Evolutionary conservation across 2,329 filamentous ascomycete genomes (phyloP).

Genomic region (Mycogone perniciosa): DNA sequence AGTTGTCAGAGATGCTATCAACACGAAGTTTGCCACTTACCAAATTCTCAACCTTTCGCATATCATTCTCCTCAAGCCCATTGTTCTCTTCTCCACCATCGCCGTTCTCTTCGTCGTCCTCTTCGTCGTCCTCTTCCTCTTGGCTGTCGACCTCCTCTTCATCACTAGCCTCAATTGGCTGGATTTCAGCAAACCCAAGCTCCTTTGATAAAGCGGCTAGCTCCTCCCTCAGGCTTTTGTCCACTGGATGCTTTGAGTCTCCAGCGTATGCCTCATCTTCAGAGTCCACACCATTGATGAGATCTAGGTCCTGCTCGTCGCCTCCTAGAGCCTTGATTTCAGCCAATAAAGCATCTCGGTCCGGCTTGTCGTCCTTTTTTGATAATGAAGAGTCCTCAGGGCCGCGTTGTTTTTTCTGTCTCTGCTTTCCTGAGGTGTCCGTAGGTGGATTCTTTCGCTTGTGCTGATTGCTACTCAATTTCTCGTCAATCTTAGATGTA

Average conservation of each 20-base stretch:
- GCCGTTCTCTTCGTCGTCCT: conserved; percentile 21
- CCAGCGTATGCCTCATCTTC: conserved; percentile 32
- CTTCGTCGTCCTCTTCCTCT: conserved; percentile 25
- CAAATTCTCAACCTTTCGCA: conserved; percentile 28
- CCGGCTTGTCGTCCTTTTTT: conserved; percentile 22
- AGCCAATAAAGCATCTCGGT: conserved; percentile 44
- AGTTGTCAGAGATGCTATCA: conserved; percentile 24
- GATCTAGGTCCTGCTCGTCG: conserved; percentile 56
- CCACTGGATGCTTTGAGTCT: conserved; percentile 29
- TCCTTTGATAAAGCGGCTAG: conserved; percentile 34
- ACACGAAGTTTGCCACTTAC: conserved; percentile 21
- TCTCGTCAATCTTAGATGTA: conserved; percentile 51
- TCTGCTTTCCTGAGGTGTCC: conserved; percentile 26
- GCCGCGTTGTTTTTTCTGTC: conserved; percentile 34
- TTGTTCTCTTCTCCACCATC: conserved; percentile 11
- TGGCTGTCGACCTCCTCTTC: conserved; percentile 30
- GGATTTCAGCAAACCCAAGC: conserved; percentile 31
- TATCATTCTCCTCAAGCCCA: conserved; percentile 6
- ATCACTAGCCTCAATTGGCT: conserved; percentile 31
- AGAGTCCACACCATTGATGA: conserved; percentile 48
- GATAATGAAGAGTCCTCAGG: conserved; percentile 16
- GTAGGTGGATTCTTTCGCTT: conserved; percentile 41
- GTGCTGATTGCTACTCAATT: conserved; percentile 36
- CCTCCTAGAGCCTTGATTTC: conserved; percentile 61
- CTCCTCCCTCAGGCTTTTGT: conserved; percentile 35